These are phyloP conservation scores for Flaveria ramosissima DNA, from an alignment of 129 eudicot genomes.

Conservation along the genomic window DNA sequence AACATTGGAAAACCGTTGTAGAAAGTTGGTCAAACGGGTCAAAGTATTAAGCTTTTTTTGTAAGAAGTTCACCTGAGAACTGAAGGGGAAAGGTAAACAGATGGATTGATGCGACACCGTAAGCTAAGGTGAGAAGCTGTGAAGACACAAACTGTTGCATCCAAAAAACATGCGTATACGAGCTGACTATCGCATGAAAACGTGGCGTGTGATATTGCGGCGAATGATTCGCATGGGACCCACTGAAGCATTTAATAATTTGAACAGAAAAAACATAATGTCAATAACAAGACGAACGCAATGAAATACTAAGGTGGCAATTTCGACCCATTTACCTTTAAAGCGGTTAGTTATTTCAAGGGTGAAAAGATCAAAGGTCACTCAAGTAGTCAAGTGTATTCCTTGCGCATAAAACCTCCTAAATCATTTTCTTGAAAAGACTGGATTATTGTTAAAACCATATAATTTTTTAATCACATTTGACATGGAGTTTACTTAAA, in stretches of 20 bases:
- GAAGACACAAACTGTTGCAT: constrained; percentile 81
- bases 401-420: neutral
- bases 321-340: no score
- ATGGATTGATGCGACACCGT: constrained; percentile 75
- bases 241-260: constrained; percentile 45
- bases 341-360: no score
- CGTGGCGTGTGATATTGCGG: constrained; percentile 82
- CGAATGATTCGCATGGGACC: constrained; percentile 75
- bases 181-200: constrained; percentile 92
- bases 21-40: neutral
- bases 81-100: constrained; percentile 61
- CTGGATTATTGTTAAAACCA: no score
- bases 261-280: neutral
- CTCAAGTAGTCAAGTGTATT: neutral
- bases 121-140: constrained; percentile 67
- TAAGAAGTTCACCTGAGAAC: constrained; percentile 23
- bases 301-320: neutral
- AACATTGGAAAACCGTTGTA: neutral
- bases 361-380: no score
- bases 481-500: no score
- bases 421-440: no score
- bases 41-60: neutral
- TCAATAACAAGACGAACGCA: constrained; percentile 3
- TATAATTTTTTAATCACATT: no score
- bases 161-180: constrained; percentile 81